Percentiles rank a stretch among this genome's conserved stretches.
Conservation (phyloP, 768 basidiomycete species). For the Tephrocybe sp. region DNA sequence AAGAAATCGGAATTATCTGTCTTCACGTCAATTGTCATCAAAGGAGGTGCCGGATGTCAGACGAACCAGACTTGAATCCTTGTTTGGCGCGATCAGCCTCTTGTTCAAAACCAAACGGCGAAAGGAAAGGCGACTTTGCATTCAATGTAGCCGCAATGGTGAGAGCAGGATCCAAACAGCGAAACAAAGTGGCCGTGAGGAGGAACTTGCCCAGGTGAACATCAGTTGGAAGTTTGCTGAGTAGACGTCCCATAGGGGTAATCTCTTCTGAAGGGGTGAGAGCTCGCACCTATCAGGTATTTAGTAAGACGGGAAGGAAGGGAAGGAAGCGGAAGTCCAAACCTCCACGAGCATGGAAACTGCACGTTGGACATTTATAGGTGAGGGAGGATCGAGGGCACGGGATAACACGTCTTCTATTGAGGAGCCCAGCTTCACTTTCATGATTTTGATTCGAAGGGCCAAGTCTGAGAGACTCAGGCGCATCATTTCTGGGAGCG, state of each 20-base stretch:
- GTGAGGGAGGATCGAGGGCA: conserved; percentile 85
- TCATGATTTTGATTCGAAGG: conserved; percentile 91
- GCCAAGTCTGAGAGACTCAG: conserved; percentile 90
- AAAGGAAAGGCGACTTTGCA: conserved; percentile 89
- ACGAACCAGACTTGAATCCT: conserved; percentile 72
- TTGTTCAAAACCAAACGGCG: conserved; percentile 82
- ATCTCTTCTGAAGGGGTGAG: conserved; percentile 86
- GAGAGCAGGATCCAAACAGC: conserved; percentile 92
- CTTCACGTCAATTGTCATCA: conserved; percentile 5
- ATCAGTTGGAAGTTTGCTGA: conserved; percentile 92
- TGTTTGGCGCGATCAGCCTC: conserved; percentile 84
- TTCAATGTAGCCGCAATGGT: conserved; percentile 93
- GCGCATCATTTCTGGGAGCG: conserved; percentile 93
- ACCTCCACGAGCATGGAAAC: conserved; percentile 90
- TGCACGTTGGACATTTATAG: conserved; percentile 87
- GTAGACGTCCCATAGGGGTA: conserved; percentile 86
- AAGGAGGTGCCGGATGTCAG: no score
- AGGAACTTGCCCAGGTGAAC: conserved; percentile 95
- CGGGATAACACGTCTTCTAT: conserved; percentile 88
- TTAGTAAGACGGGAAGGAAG: not conserved
- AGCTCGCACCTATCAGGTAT: conserved; percentile 64
- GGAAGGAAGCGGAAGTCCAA: conserved; percentile 9
- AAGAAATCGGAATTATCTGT: conserved; percentile 93
- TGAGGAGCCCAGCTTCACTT: conserved; percentile 75
- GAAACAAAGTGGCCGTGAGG: conserved; percentile 77